phyloP scores from a whole-genome alignment of 805 yeast species.

The Pichia phayaonensis region DNA sequence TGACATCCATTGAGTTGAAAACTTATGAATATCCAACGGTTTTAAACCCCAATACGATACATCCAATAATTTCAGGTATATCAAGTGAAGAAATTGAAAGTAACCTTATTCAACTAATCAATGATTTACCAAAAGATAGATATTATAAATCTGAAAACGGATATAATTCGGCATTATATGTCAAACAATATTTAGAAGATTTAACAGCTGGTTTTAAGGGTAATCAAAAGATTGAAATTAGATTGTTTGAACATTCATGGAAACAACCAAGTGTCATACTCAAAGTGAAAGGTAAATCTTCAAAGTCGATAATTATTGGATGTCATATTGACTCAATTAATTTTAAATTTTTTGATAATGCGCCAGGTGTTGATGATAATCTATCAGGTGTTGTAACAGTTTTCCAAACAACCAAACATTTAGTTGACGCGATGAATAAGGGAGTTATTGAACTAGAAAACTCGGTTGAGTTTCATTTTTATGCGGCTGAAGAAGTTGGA shows the following conservation, averaged over 20 bases:
- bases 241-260: slow-evolving; percentile 64
- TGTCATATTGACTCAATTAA: slow-evolving; percentile 87
- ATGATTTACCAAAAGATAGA: slow-evolving; percentile 41
- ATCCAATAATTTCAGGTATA: slow-evolving; percentile 11
- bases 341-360: slow-evolving; percentile 51
- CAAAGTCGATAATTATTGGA: slow-evolving; percentile 61
- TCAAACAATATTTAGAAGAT: slow-evolving; percentile 38
- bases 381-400: slow-evolving; percentile 82
- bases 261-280: slow-evolving; percentile 71
- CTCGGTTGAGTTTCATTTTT: slow-evolving; percentile 87
- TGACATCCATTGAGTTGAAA: slow-evolving; percentile 4
- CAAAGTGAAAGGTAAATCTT: slow-evolving; percentile 34
- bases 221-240: slow-evolving; percentile 26
- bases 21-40: slow-evolving; percentile 45
- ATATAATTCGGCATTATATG: slow-evolving; percentile 62
- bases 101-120: slow-evolving; percentile 4
- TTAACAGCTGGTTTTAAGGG: slow-evolving; percentile 18
- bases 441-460: slow-evolving; percentile 31
- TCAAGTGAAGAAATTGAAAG: background rate
- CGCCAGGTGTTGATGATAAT: slow-evolving; percentile 96
- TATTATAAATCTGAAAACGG: slow-evolving; percentile 74
- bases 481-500: slow-evolving; percentile 94
- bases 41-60: slow-evolving; percentile 32
- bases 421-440: slow-evolving; percentile 29
- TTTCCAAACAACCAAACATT: slow-evolving; percentile 64